These are phyloP conservation scores for Fusarium humuli DNA, from an alignment of 2,329 filamentous ascomycete species.

Conservation along the genomic window DNA sequence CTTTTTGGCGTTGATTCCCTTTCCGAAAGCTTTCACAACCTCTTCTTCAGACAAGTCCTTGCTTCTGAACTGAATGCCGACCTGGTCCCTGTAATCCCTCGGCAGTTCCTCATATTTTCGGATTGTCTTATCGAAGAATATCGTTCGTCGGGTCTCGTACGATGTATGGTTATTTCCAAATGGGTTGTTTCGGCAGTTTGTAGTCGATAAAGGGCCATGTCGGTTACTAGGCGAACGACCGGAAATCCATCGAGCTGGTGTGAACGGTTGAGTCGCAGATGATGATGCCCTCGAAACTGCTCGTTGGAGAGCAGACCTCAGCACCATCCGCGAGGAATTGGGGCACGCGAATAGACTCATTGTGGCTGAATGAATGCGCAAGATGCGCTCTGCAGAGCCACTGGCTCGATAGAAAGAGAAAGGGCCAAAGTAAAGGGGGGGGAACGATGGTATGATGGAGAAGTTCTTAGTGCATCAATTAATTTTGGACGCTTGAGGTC, in stretches of 20 bases:
- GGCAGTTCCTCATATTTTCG: conserved; percentile 70
- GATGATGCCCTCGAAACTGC: conserved; percentile 35
- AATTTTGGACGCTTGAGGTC: conserved; percentile 41
- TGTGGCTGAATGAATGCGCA: conserved; percentile 38
- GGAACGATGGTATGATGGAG: conserved; percentile 37
- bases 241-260: conserved; percentile 44
- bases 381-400: conserved; percentile 42
- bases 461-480: conserved; percentile 42
- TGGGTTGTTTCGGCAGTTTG: conserved; percentile 18
- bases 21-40: conserved; percentile 62
- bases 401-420: conserved; percentile 35
- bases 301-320: conserved; percentile 46
- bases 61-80: conserved; percentile 65
- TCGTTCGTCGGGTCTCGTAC: conserved; percentile 46
- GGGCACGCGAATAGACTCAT: conserved; percentile 48
- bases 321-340: conserved; percentile 48
- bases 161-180: conserved; percentile 30
- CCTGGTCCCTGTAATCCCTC: conserved; percentile 64
- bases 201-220: conserved; percentile 13
- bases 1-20: conserved; percentile 54
- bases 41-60: conserved; percentile 63
- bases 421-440: conserved; percentile 22
- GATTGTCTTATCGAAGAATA: conserved; percentile 55
- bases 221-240: conserved; percentile 17
- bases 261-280: conserved; percentile 36